Evolutionary conservation across 1,284 basidiomycete genomes (phyloP), one percentile per base, ranked within the genome.

Genomic region (Veloboletus limbatus): DNA sequence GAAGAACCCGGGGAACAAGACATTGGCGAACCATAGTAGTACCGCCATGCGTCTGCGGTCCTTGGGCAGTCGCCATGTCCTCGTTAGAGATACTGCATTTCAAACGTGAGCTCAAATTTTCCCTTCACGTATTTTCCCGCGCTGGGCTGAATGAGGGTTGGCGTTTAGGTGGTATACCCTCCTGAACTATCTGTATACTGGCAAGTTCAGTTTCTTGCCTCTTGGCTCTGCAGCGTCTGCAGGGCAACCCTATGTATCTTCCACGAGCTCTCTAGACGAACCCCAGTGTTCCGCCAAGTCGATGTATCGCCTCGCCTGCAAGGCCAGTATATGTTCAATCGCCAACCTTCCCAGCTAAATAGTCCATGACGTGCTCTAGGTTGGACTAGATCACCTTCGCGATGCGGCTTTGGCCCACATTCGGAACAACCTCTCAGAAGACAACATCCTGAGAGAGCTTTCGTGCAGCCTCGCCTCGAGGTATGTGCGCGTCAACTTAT

Each of bases 51-150:
- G 47, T 8, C 17, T 51, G 13, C 43, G 52, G 16, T 45, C 46
- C 32, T 32, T 53, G 39, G 47, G 43, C n/a, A 51, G 45, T 26
- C 58, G 54, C n/a, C 60, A 58, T 20, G 14, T 62, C 4, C 47
- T 65, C 9, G 43, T 66, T 17, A 66, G 51, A 24, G 63, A 66
- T 32, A 66, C 58, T 2, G 60, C 63, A 0, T 66, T 66, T 21
- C 50, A 45, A 40, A 66, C 60, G 60, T 65, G 25, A 35, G 53
- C 8, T 26, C 4, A 2, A 10, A 1, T 33, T 6, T 5, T 6
- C 22, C n/a, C n/a, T n/a, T n/a, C n/a, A n/a, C n/a, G n/a, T n/a
- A n/a, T n/a, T n/a, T n/a, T n/a, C n/a, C n/a, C n/a, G n/a, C n/a
- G n/a, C n/a, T n/a, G n/a, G n/a, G n/a, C n/a, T n/a, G n/a, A n/a